A percentile compares a stretch with the other conserved stretches of the same genome.
Conservation (phyloP, 345 rosid species). For the Rhodomyrtus tomentosa region DNA sequence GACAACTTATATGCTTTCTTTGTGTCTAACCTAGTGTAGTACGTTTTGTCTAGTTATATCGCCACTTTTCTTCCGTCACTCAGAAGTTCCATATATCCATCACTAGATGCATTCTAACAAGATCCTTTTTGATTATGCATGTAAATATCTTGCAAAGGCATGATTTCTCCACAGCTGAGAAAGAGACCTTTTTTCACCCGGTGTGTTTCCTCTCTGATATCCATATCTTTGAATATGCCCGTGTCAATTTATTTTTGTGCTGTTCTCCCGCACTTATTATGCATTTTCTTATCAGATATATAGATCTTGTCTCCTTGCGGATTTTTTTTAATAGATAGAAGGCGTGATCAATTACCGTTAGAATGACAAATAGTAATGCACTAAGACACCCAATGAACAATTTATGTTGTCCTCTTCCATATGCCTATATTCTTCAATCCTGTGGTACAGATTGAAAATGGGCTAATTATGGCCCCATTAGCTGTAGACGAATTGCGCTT, state of each 20-base stretch:
- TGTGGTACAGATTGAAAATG: not conserved
- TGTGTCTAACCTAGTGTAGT: not conserved
- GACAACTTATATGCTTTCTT: not conserved
- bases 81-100: not conserved
- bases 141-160: constrained; percentile 42
- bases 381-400: not conserved
- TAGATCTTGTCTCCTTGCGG: not conserved
- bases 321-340: not conserved
- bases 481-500: not conserved
- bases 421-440: not conserved
- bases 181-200: constrained; percentile 79
- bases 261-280: not conserved
- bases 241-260: not conserved
- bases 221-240: not conserved
- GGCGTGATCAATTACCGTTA: not conserved
- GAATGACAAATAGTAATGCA: not conserved
- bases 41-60: not conserved
- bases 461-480: not conserved
- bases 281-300: not conserved
- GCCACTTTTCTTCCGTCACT: not conserved
- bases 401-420: not conserved
- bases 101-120: not conserved
- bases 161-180: constrained; percentile 72
- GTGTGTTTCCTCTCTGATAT: constrained; percentile 12
- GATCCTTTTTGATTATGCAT: not conserved